Evolutionary conservation across 108 stramenopile genomes (phyloP).

Genomic region (Nitzschia sp.): DNA sequence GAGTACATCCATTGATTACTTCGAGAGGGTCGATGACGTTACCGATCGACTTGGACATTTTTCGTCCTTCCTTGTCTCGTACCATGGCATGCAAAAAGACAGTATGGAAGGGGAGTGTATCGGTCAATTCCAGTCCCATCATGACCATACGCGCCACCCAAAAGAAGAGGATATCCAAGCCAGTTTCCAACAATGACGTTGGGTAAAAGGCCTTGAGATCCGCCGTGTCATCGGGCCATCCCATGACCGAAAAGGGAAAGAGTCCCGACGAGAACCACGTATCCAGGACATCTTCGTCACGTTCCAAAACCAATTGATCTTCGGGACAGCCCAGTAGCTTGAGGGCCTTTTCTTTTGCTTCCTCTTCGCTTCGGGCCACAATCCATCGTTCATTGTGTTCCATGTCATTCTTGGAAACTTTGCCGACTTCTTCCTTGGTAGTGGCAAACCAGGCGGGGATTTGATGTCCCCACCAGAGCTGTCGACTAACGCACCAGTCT

Average conservation of each 20-base stretch:
- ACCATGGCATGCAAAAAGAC: slow-evolving; percentile 99
- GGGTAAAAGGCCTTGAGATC: slow-evolving; percentile 98
- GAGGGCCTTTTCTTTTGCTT: slow-evolving; percentile 84
- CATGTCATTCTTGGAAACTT: slow-evolving; percentile 78
- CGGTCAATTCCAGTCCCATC: slow-evolving; percentile 98
- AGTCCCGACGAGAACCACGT: slow-evolving; percentile 99
- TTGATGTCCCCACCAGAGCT: slow-evolving; percentile 99
- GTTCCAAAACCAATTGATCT: slow-evolving; percentile 82
- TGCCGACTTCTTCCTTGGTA: slow-evolving; percentile 49
- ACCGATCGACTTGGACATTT: slow-evolving; percentile 99
- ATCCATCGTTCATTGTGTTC: slow-evolving; percentile 93
- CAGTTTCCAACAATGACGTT: slow-evolving; percentile 98
- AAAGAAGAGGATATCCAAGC: slow-evolving; percentile 99
- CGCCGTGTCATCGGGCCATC: slow-evolving; percentile 94
- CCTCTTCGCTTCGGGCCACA: slow-evolving; percentile 91
- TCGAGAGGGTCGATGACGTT: slow-evolving; percentile 99
- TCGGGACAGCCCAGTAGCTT: slow-evolving; percentile 71
- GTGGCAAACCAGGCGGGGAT: slow-evolving; percentile 99
- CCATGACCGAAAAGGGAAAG: slow-evolving; percentile 99
- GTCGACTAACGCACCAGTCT: slow-evolving; percentile 98
- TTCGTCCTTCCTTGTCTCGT: slow-evolving; percentile 98
- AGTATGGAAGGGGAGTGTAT: slow-evolving; percentile 93
- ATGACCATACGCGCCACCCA: slow-evolving; percentile 99
- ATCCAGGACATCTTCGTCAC: slow-evolving; percentile 98
- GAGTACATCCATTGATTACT: slow-evolving; percentile 93